A percentile compares a stretch with the other conserved stretches of the same genome.
phyloP scores from a whole-genome alignment of 2,329 filamentous ascomycete genomes.

The Aureobasidium sp. region DNA sequence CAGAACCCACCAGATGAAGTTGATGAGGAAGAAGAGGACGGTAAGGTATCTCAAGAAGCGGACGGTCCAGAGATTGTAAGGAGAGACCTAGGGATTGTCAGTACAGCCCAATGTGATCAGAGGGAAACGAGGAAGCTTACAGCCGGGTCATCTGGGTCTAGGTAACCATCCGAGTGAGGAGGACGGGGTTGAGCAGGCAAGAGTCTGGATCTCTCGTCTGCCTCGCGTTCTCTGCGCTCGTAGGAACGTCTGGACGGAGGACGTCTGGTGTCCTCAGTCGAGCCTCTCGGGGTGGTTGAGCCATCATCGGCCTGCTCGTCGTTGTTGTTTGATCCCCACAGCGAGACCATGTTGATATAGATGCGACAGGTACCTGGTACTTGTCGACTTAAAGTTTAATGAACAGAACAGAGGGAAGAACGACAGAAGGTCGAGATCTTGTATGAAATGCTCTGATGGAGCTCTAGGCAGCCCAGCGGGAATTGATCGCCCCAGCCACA shows the following conservation, averaged over 20 bases:
- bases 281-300: constrained; percentile 30
- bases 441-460: constrained; percentile 10
- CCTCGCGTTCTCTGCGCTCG: constrained; percentile 41
- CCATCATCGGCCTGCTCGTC: constrained; percentile 37
- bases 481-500: constrained; percentile 5
- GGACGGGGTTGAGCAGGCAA: constrained; percentile 65
- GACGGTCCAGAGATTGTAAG: constrained; percentile 96
- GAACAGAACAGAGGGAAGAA: constrained; percentile 3
- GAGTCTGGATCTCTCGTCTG: constrained; percentile 71
- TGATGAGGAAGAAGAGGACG: constrained; percentile 76
- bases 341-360: constrained; percentile 49
- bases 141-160: constrained; percentile 84
- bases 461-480: constrained; percentile 14
- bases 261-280: constrained; percentile 22
- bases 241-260: constrained; percentile 35
- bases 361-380: constrained; percentile 20
- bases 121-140: constrained; percentile 53
- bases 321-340: constrained; percentile 61
- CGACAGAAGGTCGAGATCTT: constrained; percentile 18
- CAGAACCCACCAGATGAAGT: constrained; percentile 93
- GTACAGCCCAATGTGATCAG: constrained; percentile 9
- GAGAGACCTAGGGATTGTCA: constrained; percentile 64
- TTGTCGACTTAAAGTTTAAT: constrained; percentile 10
- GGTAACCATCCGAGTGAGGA: constrained; percentile 69
- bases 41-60: constrained; percentile 83